Conservation (phyloP, 1,284 basidiomycete genomes). For the Pyrrhoderma noxium region DNA sequence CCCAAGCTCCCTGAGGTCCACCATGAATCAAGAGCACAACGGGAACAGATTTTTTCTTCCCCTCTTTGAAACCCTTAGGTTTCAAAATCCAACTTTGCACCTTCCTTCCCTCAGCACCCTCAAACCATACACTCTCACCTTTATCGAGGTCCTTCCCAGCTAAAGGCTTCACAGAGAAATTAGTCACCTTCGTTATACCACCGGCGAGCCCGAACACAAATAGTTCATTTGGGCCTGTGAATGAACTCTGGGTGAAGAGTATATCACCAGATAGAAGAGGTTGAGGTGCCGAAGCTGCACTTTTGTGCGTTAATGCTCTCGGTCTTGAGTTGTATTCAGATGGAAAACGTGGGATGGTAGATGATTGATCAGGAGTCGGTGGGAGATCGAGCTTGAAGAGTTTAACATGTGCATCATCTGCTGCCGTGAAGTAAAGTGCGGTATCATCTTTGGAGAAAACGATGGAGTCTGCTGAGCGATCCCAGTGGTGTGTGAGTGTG, state of each 20-base stretch:
- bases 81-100: slow-evolving; percentile 82
- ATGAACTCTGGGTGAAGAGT: slow-evolving; percentile 60
- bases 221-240: slow-evolving; percentile 68
- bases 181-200: slow-evolving; percentile 40
- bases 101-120: slow-evolving; percentile 57
- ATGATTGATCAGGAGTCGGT: slow-evolving; percentile 46
- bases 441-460: slow-evolving; percentile 62
- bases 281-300: slow-evolving; percentile 55
- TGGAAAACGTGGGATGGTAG: slow-evolving; percentile 42
- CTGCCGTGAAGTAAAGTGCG: slow-evolving; percentile 67
- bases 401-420: slow-evolving; percentile 69
- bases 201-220: slow-evolving; percentile 46
- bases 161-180: slow-evolving; percentile 52
- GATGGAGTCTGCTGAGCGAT: slow-evolving; percentile 62
- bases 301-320: slow-evolving; percentile 47
- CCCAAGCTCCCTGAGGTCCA: slow-evolving; percentile 77
- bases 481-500: slow-evolving; percentile 75
- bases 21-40: slow-evolving; percentile 71
- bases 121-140: slow-evolving; percentile 82
- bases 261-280: slow-evolving; percentile 51
- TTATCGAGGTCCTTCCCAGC: slow-evolving; percentile 46
- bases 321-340: slow-evolving; percentile 45
- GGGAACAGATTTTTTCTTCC: slow-evolving; percentile 62
- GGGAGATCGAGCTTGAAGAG: slow-evolving; percentile 64
- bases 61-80: slow-evolving; percentile 64